Conservation (phyloP, 495 filamentous ascomycete species). For the Lepidopterella palustris region DNA sequence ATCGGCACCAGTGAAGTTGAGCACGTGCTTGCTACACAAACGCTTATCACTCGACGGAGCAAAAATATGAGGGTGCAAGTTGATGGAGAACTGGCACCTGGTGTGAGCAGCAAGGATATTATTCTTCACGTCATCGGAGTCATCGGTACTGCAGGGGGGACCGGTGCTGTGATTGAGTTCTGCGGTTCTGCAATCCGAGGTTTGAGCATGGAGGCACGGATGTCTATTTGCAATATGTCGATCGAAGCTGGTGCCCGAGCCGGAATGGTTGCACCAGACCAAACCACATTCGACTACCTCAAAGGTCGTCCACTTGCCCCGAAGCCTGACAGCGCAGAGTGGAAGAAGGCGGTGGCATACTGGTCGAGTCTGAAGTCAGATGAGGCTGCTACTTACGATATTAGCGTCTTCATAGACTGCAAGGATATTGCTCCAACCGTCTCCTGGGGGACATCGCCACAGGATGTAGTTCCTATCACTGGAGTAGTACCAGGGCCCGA, state of each 20-base stretch:
- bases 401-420: constrained; percentile 77
- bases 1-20: constrained; percentile 98
- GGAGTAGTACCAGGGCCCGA: constrained; percentile 84
- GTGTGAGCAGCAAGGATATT: constrained; percentile 94
- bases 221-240: constrained; percentile 99
- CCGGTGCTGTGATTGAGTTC: constrained; percentile 91
- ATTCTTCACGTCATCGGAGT: constrained; percentile 89
- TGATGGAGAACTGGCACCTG: constrained; percentile 80
- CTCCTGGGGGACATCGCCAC: constrained; percentile 94
- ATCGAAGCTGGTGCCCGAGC: constrained; percentile 94
- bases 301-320: constrained; percentile 85
- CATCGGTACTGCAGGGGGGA: constrained; percentile 94
- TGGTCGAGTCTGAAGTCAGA: constrained; percentile 86
- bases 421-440: constrained; percentile 91
- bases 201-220: constrained; percentile 94
- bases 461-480: constrained; percentile 91
- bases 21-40: constrained; percentile 95
- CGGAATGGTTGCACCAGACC: constrained; percentile 93
- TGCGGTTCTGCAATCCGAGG: constrained; percentile 84
- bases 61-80: constrained; percentile 99
- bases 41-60: constrained; percentile 84
- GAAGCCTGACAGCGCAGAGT: constrained; percentile 72
- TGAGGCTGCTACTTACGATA: constrained; percentile 75
- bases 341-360: constrained; percentile 82
- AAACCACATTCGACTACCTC: constrained; percentile 91